Evolutionary conservation across 2,329 filamentous ascomycete genomes (phyloP).

Genomic region (Lecanicillium sp.): DNA sequence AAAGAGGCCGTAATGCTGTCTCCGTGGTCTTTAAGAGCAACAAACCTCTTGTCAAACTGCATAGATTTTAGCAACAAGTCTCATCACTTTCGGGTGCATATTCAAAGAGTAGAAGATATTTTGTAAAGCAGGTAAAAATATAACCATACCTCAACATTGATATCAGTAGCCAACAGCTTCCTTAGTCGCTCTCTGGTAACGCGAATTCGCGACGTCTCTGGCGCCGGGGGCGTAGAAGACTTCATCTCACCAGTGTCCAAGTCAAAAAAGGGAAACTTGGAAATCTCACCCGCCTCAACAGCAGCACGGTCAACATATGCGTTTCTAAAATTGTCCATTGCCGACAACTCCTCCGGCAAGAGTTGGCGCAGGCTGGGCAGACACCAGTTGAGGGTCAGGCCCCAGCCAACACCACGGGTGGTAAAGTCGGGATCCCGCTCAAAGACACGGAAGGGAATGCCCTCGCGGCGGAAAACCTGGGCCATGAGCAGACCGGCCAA

Average conservation of each 20-base stretch:
- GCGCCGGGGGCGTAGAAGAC: constrained; percentile 31
- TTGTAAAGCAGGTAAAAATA: no score
- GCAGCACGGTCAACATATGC: constrained; percentile 46
- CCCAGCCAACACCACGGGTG: constrained; percentile 49
- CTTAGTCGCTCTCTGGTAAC: constrained; percentile 39
- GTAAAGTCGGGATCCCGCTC: constrained; percentile 41
- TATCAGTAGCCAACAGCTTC: constrained; percentile 32
- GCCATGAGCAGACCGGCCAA: constrained; percentile 29
- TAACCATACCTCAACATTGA: constrained; percentile 42
- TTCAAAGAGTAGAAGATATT: no score
- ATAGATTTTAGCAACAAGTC: not conserved
- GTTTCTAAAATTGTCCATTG: constrained; percentile 28
- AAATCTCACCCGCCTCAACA: constrained; percentile 34
- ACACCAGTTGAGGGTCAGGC: constrained; percentile 56
- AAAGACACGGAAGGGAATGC: constrained; percentile 38
- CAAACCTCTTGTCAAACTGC: constrained; percentile 32
- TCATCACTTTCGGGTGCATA: not conserved
- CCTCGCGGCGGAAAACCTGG: constrained; percentile 22
- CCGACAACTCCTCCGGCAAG: constrained; percentile 35
- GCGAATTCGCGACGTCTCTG: constrained; percentile 35
- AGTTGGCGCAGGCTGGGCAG: constrained; percentile 42
- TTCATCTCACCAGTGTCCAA: constrained; percentile 37
- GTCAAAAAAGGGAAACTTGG: constrained; percentile 48
- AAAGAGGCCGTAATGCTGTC: constrained; percentile 34
- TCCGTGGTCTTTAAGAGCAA: constrained; percentile 19